These are phyloP conservation scores for Hypoxylon rickii DNA, from an alignment of 495 filamentous ascomycete genomes.

Conservation along the genomic window DNA sequence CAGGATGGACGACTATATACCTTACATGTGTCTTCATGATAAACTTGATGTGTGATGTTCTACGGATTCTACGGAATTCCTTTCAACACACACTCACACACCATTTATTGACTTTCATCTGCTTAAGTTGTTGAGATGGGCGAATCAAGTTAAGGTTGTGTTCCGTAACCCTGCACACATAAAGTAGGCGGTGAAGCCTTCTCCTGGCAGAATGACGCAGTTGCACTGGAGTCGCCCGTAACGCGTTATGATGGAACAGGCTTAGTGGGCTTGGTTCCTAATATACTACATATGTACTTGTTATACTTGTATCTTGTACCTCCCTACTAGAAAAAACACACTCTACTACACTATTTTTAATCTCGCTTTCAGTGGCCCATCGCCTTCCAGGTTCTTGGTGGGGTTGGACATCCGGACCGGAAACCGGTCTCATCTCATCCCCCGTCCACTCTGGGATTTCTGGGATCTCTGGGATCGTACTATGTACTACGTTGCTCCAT, in stretches of 20 bases:
- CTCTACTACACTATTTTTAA: slow-evolving; percentile 24
- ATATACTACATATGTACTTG: no score
- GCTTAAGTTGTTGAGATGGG: neutral
- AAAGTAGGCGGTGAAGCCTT: neutral
- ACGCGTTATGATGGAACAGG: slow-evolving; percentile 1
- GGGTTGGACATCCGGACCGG: no score
- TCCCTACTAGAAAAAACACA: neutral
- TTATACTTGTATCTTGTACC: neutral
- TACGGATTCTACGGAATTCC: neutral
- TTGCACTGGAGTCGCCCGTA: neutral
- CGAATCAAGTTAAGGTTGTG: neutral
- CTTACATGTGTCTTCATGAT: no score
- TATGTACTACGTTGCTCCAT: no score
- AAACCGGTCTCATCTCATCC: no score
- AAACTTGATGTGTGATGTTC: no score
- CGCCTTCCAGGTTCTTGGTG: no score
- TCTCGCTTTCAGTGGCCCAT: no score
- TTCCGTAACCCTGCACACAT: neutral
- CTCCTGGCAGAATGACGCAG: slow-evolving; percentile 6
- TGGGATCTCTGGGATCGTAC: no score
- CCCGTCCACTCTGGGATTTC: no score
- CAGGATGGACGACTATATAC: no score
- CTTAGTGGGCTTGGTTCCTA: no score
- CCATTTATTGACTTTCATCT: neutral
- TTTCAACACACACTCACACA: neutral